Conservation (phyloP, 1,284 basidiomycete genomes). For the Lentinus polychrous region DNA sequence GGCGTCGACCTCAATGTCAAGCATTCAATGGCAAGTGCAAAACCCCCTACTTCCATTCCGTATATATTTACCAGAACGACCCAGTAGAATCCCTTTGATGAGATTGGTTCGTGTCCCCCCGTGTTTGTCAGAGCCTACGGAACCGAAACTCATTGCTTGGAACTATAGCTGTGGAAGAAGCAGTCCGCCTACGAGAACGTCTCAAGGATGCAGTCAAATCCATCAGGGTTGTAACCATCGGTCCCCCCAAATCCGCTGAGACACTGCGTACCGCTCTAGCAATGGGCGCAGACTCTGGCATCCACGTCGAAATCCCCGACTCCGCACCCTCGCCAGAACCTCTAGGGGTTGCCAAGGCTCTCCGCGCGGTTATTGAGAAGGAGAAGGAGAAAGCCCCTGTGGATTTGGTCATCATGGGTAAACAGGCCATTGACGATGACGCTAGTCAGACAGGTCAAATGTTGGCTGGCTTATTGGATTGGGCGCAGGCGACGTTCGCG, state of each 20-base stretch:
- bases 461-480: slow-evolving; percentile 89
- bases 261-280: slow-evolving; percentile 94
- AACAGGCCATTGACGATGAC: slow-evolving; percentile 98
- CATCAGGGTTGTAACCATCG: slow-evolving; percentile 90
- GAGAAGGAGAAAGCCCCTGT: slow-evolving; percentile 49
- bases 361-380: slow-evolving; percentile 73
- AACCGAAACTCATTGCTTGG: background rate
- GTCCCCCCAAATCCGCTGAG: slow-evolving; percentile 85
- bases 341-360: slow-evolving; percentile 79
- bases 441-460: slow-evolving; percentile 97
- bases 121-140: background rate
- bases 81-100: slow-evolving; percentile 90
- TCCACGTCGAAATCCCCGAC: slow-evolving; percentile 87
- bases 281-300: slow-evolving; percentile 93
- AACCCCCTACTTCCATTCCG: background rate
- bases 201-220: slow-evolving; percentile 71
- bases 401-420: slow-evolving; percentile 94
- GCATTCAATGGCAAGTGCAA: slow-evolving; percentile 83
- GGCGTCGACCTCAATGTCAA: slow-evolving; percentile 94
- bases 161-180: slow-evolving; percentile 88
- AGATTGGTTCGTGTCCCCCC: slow-evolving; percentile 66
- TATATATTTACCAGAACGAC: background rate
- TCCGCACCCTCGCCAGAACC: slow-evolving; percentile 71
- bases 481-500: slow-evolving; percentile 95
- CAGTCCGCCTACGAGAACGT: slow-evolving; percentile 85